A percentile compares a stretch with the other conserved stretches of the same genome.
Conservation (phyloP, 2,329 filamentous ascomycete genomes). For the Geosmithia putterillii region DNA sequence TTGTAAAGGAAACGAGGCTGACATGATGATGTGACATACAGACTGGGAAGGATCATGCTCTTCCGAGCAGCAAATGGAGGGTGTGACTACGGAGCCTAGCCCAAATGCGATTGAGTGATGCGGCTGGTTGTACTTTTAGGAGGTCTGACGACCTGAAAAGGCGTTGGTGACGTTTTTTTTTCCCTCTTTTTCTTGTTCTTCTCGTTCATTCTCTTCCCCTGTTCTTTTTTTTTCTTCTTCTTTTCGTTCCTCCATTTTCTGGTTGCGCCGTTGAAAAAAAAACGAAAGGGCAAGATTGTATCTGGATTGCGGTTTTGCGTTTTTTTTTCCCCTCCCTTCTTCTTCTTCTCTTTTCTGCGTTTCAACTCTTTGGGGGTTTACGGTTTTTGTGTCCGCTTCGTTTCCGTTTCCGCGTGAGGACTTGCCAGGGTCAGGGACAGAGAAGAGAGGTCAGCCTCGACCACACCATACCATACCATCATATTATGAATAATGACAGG, state of each 20-base stretch:
- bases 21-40: slow-evolving; percentile 10
- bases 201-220: no score
- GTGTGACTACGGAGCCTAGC: slow-evolving; percentile 28
- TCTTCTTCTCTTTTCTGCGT: no score
- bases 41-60: slow-evolving; percentile 43
- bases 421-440: no score
- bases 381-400: no score
- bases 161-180: not conserved
- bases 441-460: no score
- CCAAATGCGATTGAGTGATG: slow-evolving; percentile 20
- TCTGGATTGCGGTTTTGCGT: not conserved
- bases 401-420: no score
- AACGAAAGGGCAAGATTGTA: not conserved
- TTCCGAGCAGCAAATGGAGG: slow-evolving; percentile 43
- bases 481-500: no score
- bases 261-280: not conserved
- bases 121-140: not conserved
- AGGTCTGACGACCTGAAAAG: not conserved
- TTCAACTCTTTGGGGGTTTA: no score
- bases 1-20: no score
- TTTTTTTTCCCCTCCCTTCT: slow-evolving; percentile 1
- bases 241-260: not conserved
- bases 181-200: slow-evolving; percentile 1
- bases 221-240: not conserved
- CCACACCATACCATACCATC: no score